phyloP scores from a whole-genome alignment of 179 eudicot genomes.

The Pouteria campechiana region DNA sequence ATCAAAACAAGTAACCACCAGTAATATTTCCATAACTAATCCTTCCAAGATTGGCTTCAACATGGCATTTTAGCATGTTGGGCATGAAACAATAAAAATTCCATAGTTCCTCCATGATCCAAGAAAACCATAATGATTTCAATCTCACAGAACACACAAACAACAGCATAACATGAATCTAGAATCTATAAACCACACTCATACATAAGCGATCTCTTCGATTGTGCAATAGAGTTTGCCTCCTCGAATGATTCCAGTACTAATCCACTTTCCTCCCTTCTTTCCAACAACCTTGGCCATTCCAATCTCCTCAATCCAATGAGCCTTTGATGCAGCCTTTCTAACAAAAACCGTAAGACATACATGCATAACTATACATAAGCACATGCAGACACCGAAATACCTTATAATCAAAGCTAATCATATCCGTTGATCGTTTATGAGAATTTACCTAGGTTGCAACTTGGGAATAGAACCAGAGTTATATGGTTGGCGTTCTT shows the following conservation, averaged over 20 bases:
- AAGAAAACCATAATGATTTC: too few relatives aligned
- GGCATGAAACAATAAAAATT: too few relatives aligned
- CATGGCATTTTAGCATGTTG: too few relatives aligned
- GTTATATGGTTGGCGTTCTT: too few relatives aligned
- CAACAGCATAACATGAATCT: too few relatives aligned
- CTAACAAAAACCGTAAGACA: slow-evolving; percentile 12
- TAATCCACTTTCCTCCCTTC: slow-evolving; percentile 57
- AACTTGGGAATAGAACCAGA: slow-evolving; percentile 11
- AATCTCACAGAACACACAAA: too few relatives aligned
- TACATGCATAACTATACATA: not conserved
- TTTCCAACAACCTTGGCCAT: slow-evolving; percentile 73
- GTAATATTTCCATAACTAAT: too few relatives aligned
- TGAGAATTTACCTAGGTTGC: slow-evolving; percentile 9
- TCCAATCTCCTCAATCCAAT: slow-evolving; percentile 53
- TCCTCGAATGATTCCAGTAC: slow-evolving; percentile 57
- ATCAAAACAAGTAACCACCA: too few relatives aligned
- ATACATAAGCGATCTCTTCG: slow-evolving; percentile 85
- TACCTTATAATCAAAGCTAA: not conserved
- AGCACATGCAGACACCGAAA: not conserved
- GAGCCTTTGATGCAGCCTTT: slow-evolving; percentile 41
- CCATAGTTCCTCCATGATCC: too few relatives aligned
- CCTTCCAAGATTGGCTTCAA: too few relatives aligned
- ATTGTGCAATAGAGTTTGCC: slow-evolving; percentile 49
- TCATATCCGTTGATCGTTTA: not conserved
- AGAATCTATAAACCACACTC: too few relatives aligned